A percentile compares a stretch with the other conserved stretches of the same genome.
Evolutionary conservation across 371 early-diverging fungal species (phyloP).

Genomic region (Phascolomyces articulosus): DNA sequence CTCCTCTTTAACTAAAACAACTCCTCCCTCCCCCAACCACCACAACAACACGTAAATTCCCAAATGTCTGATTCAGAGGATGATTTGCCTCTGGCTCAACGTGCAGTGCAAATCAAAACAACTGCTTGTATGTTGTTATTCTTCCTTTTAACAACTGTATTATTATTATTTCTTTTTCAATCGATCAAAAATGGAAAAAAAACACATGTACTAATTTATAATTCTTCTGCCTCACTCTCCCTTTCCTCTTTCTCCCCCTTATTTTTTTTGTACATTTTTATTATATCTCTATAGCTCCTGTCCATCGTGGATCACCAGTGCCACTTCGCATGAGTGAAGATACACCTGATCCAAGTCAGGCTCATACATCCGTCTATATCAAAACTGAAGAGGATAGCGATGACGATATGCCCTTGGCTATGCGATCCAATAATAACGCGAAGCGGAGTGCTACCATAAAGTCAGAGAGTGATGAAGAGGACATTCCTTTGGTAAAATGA

Average conservation of each 20-base stretch:
- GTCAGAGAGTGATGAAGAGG: slow-evolving; percentile 12
- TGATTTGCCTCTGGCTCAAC: slow-evolving; percentile 21
- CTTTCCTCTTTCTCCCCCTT: slow-evolving; percentile 10
- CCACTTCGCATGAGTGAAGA: slow-evolving; percentile 1
- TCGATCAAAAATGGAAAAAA: not conserved
- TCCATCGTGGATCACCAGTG: not conserved
- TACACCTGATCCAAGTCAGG: slow-evolving; percentile 12
- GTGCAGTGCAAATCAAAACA: slow-evolving; percentile 8
- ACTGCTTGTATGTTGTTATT: not conserved
- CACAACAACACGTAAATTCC: not conserved
- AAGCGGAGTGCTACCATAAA: slow-evolving; percentile 10
- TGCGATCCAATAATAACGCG: slow-evolving; percentile 9
- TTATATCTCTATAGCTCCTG: not conserved
- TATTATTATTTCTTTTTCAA: not conserved
- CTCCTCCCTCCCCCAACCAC: no score
- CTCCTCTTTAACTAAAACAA: no score
- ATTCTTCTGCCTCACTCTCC: not conserved
- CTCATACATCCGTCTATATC: slow-evolving; percentile 11
- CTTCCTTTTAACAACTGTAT: no score
- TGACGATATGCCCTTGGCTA: slow-evolving; percentile 20
- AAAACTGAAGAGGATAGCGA: slow-evolving; percentile 21
- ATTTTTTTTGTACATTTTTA: slow-evolving; percentile 8
- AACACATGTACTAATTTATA: not conserved
- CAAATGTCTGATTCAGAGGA: slow-evolving; percentile 30
- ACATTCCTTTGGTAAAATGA: slow-evolving; percentile 21